Evolutionary conservation across 768 basidiomycete species (phyloP).

Genomic region (Agaricus sinodeliciosus): DNA sequence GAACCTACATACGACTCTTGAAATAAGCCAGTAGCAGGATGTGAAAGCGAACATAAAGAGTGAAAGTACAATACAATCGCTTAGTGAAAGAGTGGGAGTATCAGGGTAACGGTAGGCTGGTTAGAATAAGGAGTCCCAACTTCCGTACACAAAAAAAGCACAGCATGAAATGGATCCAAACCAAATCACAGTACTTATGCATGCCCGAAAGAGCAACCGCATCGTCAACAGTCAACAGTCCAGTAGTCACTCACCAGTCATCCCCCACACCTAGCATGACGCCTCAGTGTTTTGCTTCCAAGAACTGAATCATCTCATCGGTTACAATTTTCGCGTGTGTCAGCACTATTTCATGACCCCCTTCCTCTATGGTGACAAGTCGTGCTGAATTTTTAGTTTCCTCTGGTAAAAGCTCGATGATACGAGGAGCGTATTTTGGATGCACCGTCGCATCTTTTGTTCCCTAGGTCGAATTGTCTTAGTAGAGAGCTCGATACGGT

Average conservation of each 20-base stretch:
- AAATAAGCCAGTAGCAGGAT: not conserved
- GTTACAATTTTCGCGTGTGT: slow-evolving; percentile 32
- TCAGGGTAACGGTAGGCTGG: too few species aligned
- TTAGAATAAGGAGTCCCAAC: too few species aligned
- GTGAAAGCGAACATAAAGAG: not conserved
- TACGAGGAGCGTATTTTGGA: slow-evolving; percentile 43
- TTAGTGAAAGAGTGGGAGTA: too few species aligned
- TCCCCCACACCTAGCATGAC: not conserved
- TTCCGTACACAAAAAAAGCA: too few species aligned
- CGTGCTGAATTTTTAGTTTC: slow-evolving; percentile 26
- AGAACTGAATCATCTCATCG: slow-evolving; percentile 14
- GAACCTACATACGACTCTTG: not conserved
- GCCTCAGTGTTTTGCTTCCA: not conserved
- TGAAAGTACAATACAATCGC: not conserved
- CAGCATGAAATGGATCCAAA: too few species aligned
- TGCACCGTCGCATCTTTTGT: slow-evolving; percentile 52
- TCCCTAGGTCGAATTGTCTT: slow-evolving; percentile 30
- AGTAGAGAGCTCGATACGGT: not conserved
- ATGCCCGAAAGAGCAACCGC: too few species aligned
- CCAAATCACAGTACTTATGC: too few species aligned
- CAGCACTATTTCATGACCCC: slow-evolving; percentile 45
- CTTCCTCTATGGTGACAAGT: slow-evolving; percentile 43
- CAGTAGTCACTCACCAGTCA: too few species aligned
- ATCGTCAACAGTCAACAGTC: too few species aligned
- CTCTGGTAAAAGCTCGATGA: slow-evolving; percentile 36